A percentile compares a stretch with the other conserved stretches of the same genome.
These are phyloP conservation scores for Aspergillus fumigatus DNA, from an alignment of 2,329 filamentous ascomycete species.

Conservation along the genomic window DNA sequence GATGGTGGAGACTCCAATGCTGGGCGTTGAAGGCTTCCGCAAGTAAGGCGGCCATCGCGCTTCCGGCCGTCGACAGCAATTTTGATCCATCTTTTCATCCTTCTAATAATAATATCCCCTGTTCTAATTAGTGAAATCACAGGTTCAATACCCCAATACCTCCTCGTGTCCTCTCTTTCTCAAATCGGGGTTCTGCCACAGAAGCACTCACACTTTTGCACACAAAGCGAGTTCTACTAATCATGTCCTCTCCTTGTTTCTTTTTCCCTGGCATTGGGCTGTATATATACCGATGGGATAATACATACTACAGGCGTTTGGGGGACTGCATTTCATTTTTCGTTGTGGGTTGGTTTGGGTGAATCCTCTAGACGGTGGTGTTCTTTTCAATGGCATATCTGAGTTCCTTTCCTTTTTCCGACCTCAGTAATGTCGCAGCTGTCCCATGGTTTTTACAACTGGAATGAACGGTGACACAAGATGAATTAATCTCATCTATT, in stretches of 20 bases:
- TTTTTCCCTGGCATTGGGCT: background rate
- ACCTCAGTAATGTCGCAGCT: background rate
- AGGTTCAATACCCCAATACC: background rate
- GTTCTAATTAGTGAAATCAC: background rate
- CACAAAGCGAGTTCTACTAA: background rate
- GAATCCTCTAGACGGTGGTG: background rate
- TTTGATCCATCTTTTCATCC: background rate
- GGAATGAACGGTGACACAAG: background rate
- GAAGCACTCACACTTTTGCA: background rate
- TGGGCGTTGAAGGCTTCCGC: slow-evolving; percentile 60
- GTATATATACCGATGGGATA: background rate
- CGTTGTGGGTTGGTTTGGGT: background rate
- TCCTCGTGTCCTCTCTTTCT: background rate
- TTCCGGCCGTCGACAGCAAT: background rate
- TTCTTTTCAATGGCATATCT: background rate
- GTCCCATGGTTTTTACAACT: background rate
- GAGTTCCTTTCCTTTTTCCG: background rate
- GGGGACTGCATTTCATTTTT: background rate
- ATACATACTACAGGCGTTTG: background rate
- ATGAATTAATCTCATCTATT: background rate
- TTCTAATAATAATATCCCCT: background rate
- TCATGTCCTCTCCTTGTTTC: background rate
- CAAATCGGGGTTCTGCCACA: background rate
- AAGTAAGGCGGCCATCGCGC: slow-evolving; percentile 25
- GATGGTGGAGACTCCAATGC: slow-evolving; percentile 57